phyloP scores from a whole-genome alignment of 1,284 basidiomycete species.

The Neonothopanus nambi region DNA sequence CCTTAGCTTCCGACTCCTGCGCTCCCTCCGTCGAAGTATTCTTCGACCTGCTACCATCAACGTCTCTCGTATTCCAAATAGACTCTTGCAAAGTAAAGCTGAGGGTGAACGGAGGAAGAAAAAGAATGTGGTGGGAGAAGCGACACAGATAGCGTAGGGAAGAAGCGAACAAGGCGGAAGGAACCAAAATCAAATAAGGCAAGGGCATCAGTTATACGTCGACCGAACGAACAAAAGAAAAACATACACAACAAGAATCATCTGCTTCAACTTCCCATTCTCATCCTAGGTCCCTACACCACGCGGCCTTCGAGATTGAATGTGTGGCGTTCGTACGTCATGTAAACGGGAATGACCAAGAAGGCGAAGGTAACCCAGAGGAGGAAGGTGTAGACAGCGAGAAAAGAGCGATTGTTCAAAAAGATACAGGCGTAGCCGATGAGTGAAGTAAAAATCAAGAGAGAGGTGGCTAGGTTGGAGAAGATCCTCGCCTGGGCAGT shows the following conservation, averaged over 20 bases:
- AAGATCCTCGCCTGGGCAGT: slow-evolving; percentile 33
- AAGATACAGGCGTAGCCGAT: slow-evolving; percentile 72
- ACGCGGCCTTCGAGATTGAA: slow-evolving; percentile 78
- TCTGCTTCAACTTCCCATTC: slow-evolving; percentile 97
- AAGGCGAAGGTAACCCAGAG: slow-evolving; percentile 65
- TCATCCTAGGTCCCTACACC: slow-evolving; percentile 78
- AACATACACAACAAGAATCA: slow-evolving; percentile 97
- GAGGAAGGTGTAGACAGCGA: slow-evolving; percentile 63
- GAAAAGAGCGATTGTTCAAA: slow-evolving; percentile 71
- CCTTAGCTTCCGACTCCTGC: too few species aligned
- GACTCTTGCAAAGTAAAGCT: too few species aligned
- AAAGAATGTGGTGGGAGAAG: too few species aligned
- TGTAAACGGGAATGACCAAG: slow-evolving; percentile 66
- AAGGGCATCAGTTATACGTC: slow-evolving; percentile 15
- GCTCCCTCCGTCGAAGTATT: too few species aligned
- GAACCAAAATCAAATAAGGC: too few species aligned
- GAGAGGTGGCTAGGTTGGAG: slow-evolving; percentile 53
- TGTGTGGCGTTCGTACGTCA: slow-evolving; percentile 64
- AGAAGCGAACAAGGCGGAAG: too few species aligned
- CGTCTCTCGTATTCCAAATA: too few species aligned
- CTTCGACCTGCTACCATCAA: too few species aligned
- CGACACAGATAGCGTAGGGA: too few species aligned
- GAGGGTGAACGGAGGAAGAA: too few species aligned
- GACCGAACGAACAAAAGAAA: not conserved
- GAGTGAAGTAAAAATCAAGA: slow-evolving; percentile 56